Evolutionary conservation across 2,329 filamentous ascomycete species (phyloP), one percentile per base, ranked within the genome.

Genomic region (Aureobasidium sp.): DNA sequence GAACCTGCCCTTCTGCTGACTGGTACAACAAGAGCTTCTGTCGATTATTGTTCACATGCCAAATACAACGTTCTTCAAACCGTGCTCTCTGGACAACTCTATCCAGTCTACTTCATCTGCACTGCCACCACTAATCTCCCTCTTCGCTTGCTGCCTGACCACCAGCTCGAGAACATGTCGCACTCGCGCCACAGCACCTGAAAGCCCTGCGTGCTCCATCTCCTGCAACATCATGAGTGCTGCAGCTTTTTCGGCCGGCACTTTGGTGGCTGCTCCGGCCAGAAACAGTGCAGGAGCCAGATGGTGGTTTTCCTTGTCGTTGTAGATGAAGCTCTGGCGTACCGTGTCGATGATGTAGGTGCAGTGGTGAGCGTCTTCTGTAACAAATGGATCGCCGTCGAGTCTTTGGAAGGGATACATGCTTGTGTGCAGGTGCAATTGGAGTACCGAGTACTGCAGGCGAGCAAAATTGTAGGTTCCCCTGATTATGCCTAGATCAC

Each of bases 241-340:
- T 64, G 75, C 72, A 59, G 73, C 71, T 67, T 82, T 80, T 24
- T 78, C 73, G 5, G 69, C 70, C 12, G 70, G 71, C 19, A 75
- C 71, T 1, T 67, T 71, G 1, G 75, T 71, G 15, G 76, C 76
- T n/a, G 78, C 74, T 3, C 81, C 82, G 0, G 81, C 79, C 62
- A 84, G 76, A 67, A 84, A 83, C 0, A 83, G 65, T 0, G 81
- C 81, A 63, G 83, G 81, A 2, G 81, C 73, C 5, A 81, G 67
- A 63, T 79, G 79, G 2, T 79, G 75, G n/a, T 72, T 70, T 27
- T 61, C 59, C n/a, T 48, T 60, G 29, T 62, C 60, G 9, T 53
- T 39, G 27, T 40, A 53, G 14, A 31, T 44, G 2, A 64, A 49
- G 7, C 37, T 58, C 15, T 52, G 52, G 24, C 73, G 71, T 2